Evolutionary conservation across 768 basidiomycete genomes (phyloP), one percentile per base, ranked within the genome.

Genomic region (Hebeloma cylindrosporum): DNA sequence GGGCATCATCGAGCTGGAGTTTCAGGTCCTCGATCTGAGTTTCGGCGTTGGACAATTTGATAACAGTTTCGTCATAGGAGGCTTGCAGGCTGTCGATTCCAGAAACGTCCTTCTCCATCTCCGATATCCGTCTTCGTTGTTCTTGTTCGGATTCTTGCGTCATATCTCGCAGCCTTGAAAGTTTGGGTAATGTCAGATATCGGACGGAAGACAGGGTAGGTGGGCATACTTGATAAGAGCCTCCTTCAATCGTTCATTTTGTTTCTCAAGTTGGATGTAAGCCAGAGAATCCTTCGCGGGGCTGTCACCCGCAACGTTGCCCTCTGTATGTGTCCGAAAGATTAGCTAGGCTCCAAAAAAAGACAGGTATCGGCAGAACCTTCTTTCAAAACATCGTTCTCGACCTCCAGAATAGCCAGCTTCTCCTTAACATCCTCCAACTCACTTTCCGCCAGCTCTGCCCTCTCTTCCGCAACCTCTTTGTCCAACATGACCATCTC

Each of bases 401-500:
- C 94, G 10, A 96, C 85, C 59, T 96, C 87, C 22, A 85, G 52
- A 34, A 86, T 78, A 5, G 87, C 89, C 36, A 91, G 50, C 53
- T 74, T 79, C 65, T 97, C 95, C 56, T 76, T 86, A 47, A 85
- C 59, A 41, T 84, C 86, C 54, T 88, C 90, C 38, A 93, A 58
- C 59, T 93, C 92, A 0, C 73, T 64, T 60, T 92, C 85, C 0
- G 84, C 84, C 2, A 80, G 60, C 63, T 97, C 95, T 0, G 88
- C 85, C 47, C 82, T 81, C 64, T 97, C 95, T 60, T 98, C 96
- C 0, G 95, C 94, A 28, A 98, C 83, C 63, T 99, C 96, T 67
- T 92, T 93, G 62, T 99, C 96, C 54, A 99, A 67, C 77, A 89
- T 89, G 2, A 83, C 76, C 86, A 97, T 93, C 69, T 99, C 96